Conservation (phyloP, 768 basidiomycete species). For the Dacryopinax spathularia region DNA sequence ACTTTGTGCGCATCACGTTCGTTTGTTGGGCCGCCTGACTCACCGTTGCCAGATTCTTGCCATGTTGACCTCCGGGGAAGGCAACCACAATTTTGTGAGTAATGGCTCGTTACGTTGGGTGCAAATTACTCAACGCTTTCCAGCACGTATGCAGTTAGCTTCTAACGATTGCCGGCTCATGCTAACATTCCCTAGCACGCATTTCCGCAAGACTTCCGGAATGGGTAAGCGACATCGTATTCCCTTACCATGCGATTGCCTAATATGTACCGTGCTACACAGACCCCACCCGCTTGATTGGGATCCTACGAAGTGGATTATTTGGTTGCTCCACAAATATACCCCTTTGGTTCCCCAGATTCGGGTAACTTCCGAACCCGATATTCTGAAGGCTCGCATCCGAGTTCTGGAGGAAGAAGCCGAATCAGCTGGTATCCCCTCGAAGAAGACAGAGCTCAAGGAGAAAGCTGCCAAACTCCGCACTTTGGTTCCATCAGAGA, state of each 20-base stretch:
- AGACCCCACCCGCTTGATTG: constrained; percentile 43
- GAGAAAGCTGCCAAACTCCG: constrained; percentile 14
- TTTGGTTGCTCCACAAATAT: constrained; percentile 34
- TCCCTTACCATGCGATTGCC: constrained; percentile 12
- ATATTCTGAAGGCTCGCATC: constrained; percentile 20
- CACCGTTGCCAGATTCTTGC: constrained; percentile 39
- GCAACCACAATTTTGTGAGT: constrained; percentile 62
- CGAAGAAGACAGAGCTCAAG: constrained; percentile 10
- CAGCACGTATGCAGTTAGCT: constrained; percentile 33
- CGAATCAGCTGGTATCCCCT: constrained; percentile 13
- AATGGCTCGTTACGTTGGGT: not conserved
- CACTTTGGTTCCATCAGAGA: not conserved
- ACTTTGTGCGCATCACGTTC: constrained; percentile 27
- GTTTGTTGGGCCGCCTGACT: not conserved
- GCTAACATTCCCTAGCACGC: constrained; percentile 39
- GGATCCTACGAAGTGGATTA: constrained; percentile 76
- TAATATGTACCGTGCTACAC: not conserved
- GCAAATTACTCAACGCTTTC: not conserved
- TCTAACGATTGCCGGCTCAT: constrained; percentile 10
- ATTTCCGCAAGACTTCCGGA: constrained; percentile 66
- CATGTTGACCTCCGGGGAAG: constrained; percentile 58
- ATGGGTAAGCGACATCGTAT: constrained; percentile 26
- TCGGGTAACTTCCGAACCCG: constrained; percentile 18
- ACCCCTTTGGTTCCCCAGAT: constrained; percentile 21
- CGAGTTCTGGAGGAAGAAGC: constrained; percentile 19